Conservation (phyloP, 1,139 yeast species). For the Waltiozyma sp. region DNA sequence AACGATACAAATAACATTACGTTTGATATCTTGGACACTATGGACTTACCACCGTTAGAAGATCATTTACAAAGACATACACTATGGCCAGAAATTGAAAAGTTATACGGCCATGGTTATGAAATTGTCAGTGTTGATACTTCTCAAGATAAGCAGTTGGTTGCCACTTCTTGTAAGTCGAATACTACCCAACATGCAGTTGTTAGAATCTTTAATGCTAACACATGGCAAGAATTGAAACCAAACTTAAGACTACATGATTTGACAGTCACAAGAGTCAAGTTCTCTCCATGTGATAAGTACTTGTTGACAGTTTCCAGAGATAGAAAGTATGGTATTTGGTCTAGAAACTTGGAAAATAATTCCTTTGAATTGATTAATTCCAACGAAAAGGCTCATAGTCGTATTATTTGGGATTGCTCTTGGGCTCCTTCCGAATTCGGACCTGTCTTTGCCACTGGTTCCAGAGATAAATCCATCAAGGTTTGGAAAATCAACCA, state of each 20-base stretch:
- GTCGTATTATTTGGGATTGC: slow-evolving; percentile 93
- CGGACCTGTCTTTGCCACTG: slow-evolving; percentile 51
- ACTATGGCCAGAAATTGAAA: slow-evolving; percentile 90
- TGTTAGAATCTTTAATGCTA: slow-evolving; percentile 58
- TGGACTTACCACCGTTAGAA: slow-evolving; percentile 65
- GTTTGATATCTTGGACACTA: slow-evolving; percentile 33
- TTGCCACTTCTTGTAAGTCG: slow-evolving; percentile 90
- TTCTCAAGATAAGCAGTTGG: slow-evolving; percentile 48
- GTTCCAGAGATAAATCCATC: slow-evolving; percentile 74
- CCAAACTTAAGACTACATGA: slow-evolving; percentile 53
- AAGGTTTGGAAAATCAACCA: slow-evolving; percentile 51
- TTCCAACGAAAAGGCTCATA: slow-evolving; percentile 63
- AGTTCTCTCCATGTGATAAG: slow-evolving; percentile 62
- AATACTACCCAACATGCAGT: slow-evolving; percentile 80
- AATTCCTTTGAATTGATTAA: slow-evolving; percentile 31
- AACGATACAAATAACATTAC: slow-evolving; percentile 30
- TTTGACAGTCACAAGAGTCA: slow-evolving; percentile 74
- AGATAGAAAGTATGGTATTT: slow-evolving; percentile 77
- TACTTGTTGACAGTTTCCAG: slow-evolving; percentile 75
- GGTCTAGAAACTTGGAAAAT: slow-evolving; percentile 43
- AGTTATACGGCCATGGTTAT: slow-evolving; percentile 94
- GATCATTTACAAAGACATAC: slow-evolving; percentile 87
- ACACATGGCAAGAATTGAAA: slow-evolving; percentile 47
- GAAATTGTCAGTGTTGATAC: slow-evolving; percentile 77
- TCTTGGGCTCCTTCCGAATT: slow-evolving; percentile 54